phyloP scores from a whole-genome alignment of 108 stramenopile genomes.

The Nitzschia putrida region DNA sequence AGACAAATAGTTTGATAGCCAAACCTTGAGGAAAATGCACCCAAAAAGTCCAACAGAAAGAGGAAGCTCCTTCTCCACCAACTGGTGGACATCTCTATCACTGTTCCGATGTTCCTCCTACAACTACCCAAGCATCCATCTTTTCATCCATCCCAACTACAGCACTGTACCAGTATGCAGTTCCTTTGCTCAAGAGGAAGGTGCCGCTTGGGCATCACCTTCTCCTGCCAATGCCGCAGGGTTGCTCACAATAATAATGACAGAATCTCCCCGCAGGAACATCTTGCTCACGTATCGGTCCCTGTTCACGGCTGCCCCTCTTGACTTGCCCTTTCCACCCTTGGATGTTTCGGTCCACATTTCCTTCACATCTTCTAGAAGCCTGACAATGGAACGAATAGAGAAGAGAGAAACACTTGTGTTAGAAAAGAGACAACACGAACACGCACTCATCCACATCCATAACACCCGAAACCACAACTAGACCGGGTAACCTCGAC shows the following conservation, averaged over 20 bases:
- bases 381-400: slow-evolving; percentile 47
- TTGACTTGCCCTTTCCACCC: slow-evolving; percentile 87
- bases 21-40: too few species aligned
- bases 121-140: not conserved
- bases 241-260: slow-evolving; percentile 93
- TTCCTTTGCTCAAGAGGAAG: not conserved
- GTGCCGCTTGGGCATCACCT: not conserved
- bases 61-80: too few species aligned
- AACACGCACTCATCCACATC: not conserved
- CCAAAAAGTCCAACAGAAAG: too few species aligned
- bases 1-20: too few species aligned
- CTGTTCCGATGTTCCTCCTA: not conserved
- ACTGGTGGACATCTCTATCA: not conserved
- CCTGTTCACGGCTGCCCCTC: slow-evolving; percentile 89
- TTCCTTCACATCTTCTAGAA: slow-evolving; percentile 98
- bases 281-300: slow-evolving; percentile 98
- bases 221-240: slow-evolving; percentile 71
- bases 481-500: not conserved
- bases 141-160: not conserved
- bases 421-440: slow-evolving; percentile 4
- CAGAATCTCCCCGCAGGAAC: slow-evolving; percentile 98
- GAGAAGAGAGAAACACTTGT: not conserved
- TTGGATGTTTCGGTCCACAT: slow-evolving; percentile 99
- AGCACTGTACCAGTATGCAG: too few species aligned
- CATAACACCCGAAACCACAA: not conserved